Percentiles rank a stretch among this genome's conserved stretches.
Evolutionary conservation across 2,329 filamentous ascomycete genomes (phyloP).

Genomic region (Pestalotiopsis sp.): DNA sequence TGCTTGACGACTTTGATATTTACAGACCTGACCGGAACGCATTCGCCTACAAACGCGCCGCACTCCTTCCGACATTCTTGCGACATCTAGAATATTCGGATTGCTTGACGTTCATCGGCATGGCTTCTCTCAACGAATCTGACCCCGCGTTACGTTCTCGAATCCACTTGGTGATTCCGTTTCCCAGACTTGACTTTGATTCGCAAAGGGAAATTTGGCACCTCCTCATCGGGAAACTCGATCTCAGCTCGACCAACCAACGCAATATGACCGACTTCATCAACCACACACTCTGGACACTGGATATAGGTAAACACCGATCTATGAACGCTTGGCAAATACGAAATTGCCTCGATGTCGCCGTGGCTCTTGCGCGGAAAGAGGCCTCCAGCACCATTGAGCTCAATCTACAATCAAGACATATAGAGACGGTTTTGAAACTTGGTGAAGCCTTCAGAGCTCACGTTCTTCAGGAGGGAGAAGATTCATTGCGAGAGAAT

Average conservation of each 20-base stretch:
- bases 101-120: conserved; percentile 18
- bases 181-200: conserved; percentile 10
- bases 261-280: background rate
- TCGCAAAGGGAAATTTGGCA: conserved; percentile 14
- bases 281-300: background rate
- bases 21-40: conserved; percentile 10
- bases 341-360: conserved; percentile 17
- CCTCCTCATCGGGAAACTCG: conserved; percentile 6
- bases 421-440: background rate
- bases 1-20: conserved; percentile 22
- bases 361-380: conserved; percentile 12
- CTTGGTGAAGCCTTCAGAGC: background rate
- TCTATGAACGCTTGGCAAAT: conserved; percentile 20
- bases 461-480: background rate
- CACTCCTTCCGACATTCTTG: conserved; percentile 15
- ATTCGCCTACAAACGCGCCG: background rate
- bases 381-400: background rate
- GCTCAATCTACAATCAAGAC: background rate
- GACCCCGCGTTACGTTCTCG: conserved; percentile 14
- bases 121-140: conserved; percentile 2
- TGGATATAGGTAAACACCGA: conserved; percentile 2
- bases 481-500: no score
- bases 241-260: background rate
- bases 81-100: conserved; percentile 19
- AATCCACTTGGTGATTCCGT: conserved; percentile 7